A percentile compares a stretch with the other conserved stretches of the same genome.
These are phyloP conservation scores for Globisporangium sylvaticum DNA, from an alignment of 352 stramenopile genomes.

Conservation along the genomic window DNA sequence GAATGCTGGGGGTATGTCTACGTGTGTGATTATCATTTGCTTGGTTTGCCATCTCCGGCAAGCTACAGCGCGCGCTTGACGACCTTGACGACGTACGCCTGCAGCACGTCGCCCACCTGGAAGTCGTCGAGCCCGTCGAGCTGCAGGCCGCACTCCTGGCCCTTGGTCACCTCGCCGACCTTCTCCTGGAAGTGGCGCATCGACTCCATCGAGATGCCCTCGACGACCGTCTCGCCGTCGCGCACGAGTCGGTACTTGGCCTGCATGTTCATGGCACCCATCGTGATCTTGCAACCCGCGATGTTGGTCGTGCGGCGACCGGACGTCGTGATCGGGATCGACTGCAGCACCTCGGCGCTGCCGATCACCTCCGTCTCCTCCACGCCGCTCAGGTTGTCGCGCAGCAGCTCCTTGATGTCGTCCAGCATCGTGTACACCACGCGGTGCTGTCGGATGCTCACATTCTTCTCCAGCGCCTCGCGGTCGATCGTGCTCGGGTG, in stretches of 20 bases:
- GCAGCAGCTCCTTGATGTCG: conserved; percentile 80
- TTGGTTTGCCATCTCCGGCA: not conserved
- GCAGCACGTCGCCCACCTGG: conserved; percentile 92
- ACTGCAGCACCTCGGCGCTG: conserved; percentile 73
- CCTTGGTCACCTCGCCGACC: conserved; percentile 88
- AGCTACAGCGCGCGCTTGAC: conserved; percentile 61
- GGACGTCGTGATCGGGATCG: conserved; percentile 80
- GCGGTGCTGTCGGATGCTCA: conserved; percentile 67
- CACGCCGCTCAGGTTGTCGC: conserved; percentile 58
- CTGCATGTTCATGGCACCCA: conserved; percentile 88
- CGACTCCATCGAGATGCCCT: conserved; percentile 81
- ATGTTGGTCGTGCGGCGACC: conserved; percentile 91
- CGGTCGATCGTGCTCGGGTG: conserved; percentile 69
- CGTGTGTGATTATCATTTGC: not conserved
- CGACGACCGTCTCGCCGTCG: conserved; percentile 88
- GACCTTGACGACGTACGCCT: conserved; percentile 81
- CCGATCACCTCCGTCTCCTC: conserved; percentile 67
- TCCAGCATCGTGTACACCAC: conserved; percentile 89
- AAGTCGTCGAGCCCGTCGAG: conserved; percentile 92
- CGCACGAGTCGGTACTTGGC: conserved; percentile 84
- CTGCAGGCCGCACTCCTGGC: conserved; percentile 97
- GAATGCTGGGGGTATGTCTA: not conserved
- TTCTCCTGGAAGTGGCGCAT: conserved; percentile 92
- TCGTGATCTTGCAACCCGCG: conserved; percentile 94
- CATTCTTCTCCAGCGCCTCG: conserved; percentile 73